These are phyloP conservation scores for Andrographis paniculata DNA, from an alignment of 305 asterid genomes.

Conservation along the genomic window DNA sequence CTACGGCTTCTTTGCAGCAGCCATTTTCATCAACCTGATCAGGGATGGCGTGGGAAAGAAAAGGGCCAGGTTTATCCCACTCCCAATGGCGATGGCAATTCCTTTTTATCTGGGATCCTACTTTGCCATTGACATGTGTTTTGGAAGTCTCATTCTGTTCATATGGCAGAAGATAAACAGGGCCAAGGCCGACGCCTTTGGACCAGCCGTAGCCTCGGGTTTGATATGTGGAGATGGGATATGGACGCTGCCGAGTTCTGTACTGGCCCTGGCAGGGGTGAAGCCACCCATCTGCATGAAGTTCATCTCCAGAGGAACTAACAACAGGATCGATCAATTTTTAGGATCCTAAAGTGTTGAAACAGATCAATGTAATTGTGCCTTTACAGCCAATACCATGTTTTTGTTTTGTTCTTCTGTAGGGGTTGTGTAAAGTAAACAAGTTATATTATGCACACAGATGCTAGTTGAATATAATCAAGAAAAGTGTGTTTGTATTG, in stretches of 20 bases:
- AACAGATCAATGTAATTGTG: too few species aligned
- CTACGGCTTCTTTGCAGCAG: slow-evolving; percentile 36
- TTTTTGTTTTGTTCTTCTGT: too few species aligned
- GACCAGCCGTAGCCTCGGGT: slow-evolving; percentile 56
- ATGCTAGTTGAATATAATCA: too few species aligned
- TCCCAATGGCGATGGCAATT: slow-evolving; percentile 62
- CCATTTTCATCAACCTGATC: slow-evolving; percentile 30
- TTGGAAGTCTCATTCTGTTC: slow-evolving; percentile 41
- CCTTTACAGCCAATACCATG: too few species aligned
- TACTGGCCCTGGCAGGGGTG: slow-evolving; percentile 38
- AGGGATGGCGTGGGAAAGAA: slow-evolving; percentile 28
- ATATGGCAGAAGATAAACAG: slow-evolving; percentile 41
- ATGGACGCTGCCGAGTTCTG: slow-evolving; percentile 44
- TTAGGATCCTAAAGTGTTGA: slow-evolving; percentile 4
- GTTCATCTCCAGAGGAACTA: slow-evolving; percentile 25
- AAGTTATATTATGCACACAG: too few species aligned
- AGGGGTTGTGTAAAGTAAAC: too few species aligned
- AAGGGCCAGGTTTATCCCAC: slow-evolving; percentile 32
- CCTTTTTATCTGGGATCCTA: slow-evolving; percentile 49
- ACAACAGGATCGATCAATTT: slow-evolving; percentile 22
- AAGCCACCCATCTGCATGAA: slow-evolving; percentile 59
- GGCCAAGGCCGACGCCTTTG: slow-evolving; percentile 37
- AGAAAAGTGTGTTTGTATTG: too few species aligned
- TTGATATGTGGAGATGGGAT: slow-evolving; percentile 54
- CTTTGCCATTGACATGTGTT: slow-evolving; percentile 58